A percentile compares a stretch with the other conserved stretches of the same genome.
Conservation (phyloP, 805 yeast genomes). For the Ogataea degrootiae region DNA sequence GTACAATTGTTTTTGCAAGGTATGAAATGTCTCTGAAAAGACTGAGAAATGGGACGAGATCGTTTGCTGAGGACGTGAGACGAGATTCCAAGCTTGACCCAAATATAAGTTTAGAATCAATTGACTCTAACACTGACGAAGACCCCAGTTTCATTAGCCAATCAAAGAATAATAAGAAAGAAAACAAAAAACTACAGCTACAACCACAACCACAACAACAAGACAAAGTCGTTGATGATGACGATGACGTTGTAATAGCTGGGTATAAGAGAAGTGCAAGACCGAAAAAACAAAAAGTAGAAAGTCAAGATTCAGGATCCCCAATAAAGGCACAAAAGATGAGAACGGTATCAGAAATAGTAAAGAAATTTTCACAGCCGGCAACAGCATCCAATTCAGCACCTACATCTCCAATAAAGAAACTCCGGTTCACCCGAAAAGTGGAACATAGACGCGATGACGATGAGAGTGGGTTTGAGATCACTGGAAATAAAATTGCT, state of each 20-base stretch:
- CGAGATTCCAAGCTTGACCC: conserved; percentile 2
- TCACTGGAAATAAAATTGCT: not conserved
- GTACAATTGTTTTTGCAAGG: not conserved
- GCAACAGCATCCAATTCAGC: not conserved
- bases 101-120: conserved; percentile 17
- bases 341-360: conserved; percentile 9
- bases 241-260: not conserved
- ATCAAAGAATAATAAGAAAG: not conserved
- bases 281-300: not conserved
- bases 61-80: not conserved
- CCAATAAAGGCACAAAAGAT: not conserved
- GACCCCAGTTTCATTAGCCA: conserved; percentile 3
- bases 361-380: conserved; percentile 7
- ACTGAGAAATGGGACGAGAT: not conserved
- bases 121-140: conserved; percentile 17
- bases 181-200: not conserved
- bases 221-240: not conserved
- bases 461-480: not conserved
- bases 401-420: conserved; percentile 1
- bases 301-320: not conserved
- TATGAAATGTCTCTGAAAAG: not conserved
- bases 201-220: not conserved
- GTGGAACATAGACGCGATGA: not conserved
- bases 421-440: not conserved
- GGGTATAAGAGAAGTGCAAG: not conserved